phyloP scores from a whole-genome alignment of 148 eudicot species.

The Persicaria tinctoria region DNA sequence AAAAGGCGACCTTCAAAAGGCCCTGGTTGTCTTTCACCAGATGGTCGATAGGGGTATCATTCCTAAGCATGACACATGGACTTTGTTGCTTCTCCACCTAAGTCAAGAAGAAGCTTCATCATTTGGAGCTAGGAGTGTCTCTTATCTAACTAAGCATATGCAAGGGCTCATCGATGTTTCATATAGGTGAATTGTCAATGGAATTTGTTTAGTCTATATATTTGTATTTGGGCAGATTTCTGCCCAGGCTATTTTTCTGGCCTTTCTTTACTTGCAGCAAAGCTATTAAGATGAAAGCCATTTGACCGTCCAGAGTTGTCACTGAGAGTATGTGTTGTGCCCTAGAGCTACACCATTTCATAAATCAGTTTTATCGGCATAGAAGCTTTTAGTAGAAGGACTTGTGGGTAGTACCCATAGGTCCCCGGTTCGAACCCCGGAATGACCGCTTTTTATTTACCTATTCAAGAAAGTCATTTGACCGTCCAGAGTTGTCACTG shows the following conservation, averaged over 20 bases:
- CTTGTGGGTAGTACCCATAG: no score
- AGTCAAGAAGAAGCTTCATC: slow-evolving; percentile 18
- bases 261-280: not conserved
- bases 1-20: slow-evolving; percentile 43
- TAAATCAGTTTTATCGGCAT: not conserved
- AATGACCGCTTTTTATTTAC: no score
- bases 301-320: not conserved
- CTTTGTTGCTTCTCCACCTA: slow-evolving; percentile 32
- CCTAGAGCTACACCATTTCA: not conserved
- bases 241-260: not conserved
- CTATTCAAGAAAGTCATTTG: not conserved
- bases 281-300: not conserved
- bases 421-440: no score
- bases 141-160: not conserved
- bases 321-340: not conserved
- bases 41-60: slow-evolving; percentile 53
- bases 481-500: not conserved
- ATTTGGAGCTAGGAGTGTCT: not conserved
- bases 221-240: not conserved
- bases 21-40: slow-evolving; percentile 30
- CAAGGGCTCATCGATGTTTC: not conserved
- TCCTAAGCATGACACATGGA: slow-evolving; percentile 51
- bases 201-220: not conserved
- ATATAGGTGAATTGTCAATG: not conserved
- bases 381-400: no score